These are phyloP conservation scores for Diplodia mutila DNA, from an alignment of 2,329 filamentous ascomycete species.

Conservation along the genomic window DNA sequence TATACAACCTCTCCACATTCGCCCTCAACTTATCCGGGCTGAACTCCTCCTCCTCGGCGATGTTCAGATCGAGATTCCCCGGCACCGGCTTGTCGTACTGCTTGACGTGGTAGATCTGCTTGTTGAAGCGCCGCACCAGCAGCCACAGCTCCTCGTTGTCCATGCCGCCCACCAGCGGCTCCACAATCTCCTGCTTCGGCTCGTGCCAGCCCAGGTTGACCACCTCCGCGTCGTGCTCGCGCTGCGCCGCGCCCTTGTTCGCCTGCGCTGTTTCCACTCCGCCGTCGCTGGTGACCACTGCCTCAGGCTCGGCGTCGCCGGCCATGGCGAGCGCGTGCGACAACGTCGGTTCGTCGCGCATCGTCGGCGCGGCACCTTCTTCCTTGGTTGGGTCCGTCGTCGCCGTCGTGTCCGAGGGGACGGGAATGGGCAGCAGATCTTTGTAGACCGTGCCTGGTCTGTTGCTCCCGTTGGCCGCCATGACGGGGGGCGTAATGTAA, in stretches of 20 bases:
- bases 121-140: slow-evolving; percentile 73
- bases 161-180: slow-evolving; percentile 68
- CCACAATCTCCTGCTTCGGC: slow-evolving; percentile 57
- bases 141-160: slow-evolving; percentile 76
- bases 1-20: slow-evolving; percentile 79
- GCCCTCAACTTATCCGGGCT: slow-evolving; percentile 80
- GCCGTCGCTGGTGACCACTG: neutral
- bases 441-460: slow-evolving; percentile 38
- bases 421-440: slow-evolving; percentile 42
- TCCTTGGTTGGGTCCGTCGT: slow-evolving; percentile 22
- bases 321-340: slow-evolving; percentile 54
- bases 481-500: neutral
- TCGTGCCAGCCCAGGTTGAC: slow-evolving; percentile 73
- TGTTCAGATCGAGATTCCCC: slow-evolving; percentile 76
- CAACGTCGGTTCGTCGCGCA: slow-evolving; percentile 49
- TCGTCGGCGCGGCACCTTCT: slow-evolving; percentile 35
- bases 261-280: no score
- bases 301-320: slow-evolving; percentile 42
- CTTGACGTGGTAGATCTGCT: slow-evolving; percentile 75
- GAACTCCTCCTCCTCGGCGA: slow-evolving; percentile 81
- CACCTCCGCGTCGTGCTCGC: slow-evolving; percentile 55
- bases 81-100: slow-evolving; percentile 63
- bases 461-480: neutral
- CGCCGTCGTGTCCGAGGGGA: slow-evolving; percentile 35
- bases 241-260: slow-evolving; percentile 51